Evolutionary conservation across 148 eudicot species (phyloP).

Genomic region (Diospyros kaki): DNA sequence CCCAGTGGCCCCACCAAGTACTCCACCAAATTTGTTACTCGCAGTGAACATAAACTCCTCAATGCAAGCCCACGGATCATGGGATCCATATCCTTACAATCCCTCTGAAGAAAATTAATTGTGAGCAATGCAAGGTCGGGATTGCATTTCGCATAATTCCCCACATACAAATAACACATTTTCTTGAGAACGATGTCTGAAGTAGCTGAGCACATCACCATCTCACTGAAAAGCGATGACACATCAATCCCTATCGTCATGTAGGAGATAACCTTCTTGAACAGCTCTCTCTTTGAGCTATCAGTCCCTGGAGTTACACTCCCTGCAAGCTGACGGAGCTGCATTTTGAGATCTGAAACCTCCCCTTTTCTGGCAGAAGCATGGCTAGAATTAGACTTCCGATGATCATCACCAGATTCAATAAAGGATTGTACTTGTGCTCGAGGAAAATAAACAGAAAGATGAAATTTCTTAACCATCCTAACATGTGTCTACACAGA

Average conservation of each 20-base stretch:
- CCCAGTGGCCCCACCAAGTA: constrained; percentile 89
- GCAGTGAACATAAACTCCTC: constrained; percentile 86
- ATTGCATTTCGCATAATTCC: constrained; percentile 84
- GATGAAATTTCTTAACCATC: constrained; percentile 12
- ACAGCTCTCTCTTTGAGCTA: constrained; percentile 84
- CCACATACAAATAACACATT: constrained; percentile 96
- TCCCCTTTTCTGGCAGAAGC: constrained; percentile 73
- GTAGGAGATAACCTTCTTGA: constrained; percentile 95
- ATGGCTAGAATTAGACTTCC: constrained; percentile 7
- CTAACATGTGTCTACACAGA: neutral
- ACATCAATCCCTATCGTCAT: constrained; percentile 97
- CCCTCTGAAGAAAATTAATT: constrained; percentile 90
- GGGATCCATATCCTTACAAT: constrained; percentile 95
- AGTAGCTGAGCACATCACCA: constrained; percentile 99
- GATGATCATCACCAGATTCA: neutral
- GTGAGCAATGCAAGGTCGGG: constrained; percentile 95
- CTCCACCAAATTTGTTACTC: constrained; percentile 94
- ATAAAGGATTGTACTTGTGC: neutral
- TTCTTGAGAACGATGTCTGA: constrained; percentile 94
- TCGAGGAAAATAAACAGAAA: constrained; percentile 14
- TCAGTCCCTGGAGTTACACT: constrained; percentile 88
- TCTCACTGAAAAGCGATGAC: constrained; percentile 86
- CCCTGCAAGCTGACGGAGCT: constrained; percentile 90
- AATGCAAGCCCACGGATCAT: constrained; percentile 97
- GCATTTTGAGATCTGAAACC: constrained; percentile 82